Percentiles rank a stretch among this genome's conserved stretches.
Evolutionary conservation across 2,329 filamentous ascomycete genomes (phyloP).

Genomic region (Pseudogymnoascus sp.): DNA sequence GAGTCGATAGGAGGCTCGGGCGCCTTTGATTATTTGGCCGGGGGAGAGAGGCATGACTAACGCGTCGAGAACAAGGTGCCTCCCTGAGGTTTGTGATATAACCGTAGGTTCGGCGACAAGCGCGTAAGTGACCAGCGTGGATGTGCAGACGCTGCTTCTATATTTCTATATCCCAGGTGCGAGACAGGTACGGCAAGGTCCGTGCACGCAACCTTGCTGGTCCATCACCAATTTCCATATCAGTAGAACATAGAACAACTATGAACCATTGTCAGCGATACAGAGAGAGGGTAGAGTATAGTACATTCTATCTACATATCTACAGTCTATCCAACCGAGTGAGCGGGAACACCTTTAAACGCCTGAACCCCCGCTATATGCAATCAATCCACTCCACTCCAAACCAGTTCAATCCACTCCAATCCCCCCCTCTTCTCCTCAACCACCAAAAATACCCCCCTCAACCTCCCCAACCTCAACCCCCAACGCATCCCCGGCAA

Average conservation of each 20-base stretch:
- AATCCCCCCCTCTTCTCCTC: not conserved
- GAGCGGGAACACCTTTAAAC: not conserved
- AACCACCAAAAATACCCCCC: constrained; percentile 42
- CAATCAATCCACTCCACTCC: not conserved
- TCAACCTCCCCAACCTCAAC: constrained; percentile 85
- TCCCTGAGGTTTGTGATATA: not conserved
- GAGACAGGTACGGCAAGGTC: not conserved
- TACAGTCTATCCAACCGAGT: not conserved
- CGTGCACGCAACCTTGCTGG: not conserved
- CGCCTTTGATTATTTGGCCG: no score
- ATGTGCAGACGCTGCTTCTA: not conserved
- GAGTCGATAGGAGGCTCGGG: no score
- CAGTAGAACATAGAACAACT: not conserved
- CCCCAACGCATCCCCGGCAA: constrained; percentile 79
- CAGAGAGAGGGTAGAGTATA: constrained; percentile 56
- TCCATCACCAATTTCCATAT: not conserved
- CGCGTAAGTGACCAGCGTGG: not conserved
- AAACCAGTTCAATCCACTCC: no score
- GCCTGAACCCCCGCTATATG: not conserved
- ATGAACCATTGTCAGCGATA: constrained; percentile 23
- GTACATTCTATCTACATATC: constrained; percentile 25
- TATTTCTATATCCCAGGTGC: not conserved
- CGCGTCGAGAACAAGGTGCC: no score
- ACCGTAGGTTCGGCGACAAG: not conserved
- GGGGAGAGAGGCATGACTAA: no score